Conservation (phyloP, 176 grass and related monocot species). For the Oryza longistaminata region DNA sequence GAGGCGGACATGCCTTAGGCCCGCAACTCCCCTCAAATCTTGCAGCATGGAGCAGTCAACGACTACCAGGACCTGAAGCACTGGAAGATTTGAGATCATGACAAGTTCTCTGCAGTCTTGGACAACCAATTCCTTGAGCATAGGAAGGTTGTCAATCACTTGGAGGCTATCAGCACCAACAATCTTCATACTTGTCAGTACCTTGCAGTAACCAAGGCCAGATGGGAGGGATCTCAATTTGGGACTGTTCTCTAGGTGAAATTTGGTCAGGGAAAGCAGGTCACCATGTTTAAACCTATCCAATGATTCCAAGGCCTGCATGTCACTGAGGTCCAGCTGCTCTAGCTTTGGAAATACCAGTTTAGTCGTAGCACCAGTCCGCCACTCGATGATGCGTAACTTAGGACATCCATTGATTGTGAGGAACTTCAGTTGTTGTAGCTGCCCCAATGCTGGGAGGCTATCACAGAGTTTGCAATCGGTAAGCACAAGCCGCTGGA, state of each 20-base stretch:
- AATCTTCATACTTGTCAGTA: slow-evolving; percentile 17
- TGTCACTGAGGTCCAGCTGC: slow-evolving; percentile 32
- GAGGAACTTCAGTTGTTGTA: slow-evolving; percentile 32
- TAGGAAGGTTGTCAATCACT: slow-evolving; percentile 23
- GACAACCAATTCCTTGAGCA: slow-evolving; percentile 22
- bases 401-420: slow-evolving; percentile 10
- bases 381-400: slow-evolving; percentile 1
- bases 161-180: slow-evolving; percentile 27
- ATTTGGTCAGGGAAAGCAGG: slow-evolving; percentile 31
- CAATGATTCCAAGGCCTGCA: slow-evolving; percentile 37
- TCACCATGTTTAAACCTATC: slow-evolving; percentile 20
- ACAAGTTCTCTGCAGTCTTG: slow-evolving; percentile 8
- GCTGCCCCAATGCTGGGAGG: slow-evolving; percentile 38
- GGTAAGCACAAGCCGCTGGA: slow-evolving; percentile 13
- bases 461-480: slow-evolving; percentile 34
- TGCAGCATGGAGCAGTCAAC: slow-evolving; percentile 28
- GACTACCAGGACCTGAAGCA: slow-evolving; percentile 26
- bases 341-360: slow-evolving; percentile 48
- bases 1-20: slow-evolving; percentile 22
- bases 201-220: slow-evolving; percentile 27
- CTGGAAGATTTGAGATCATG: slow-evolving; percentile 38
- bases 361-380: not conserved
- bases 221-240: slow-evolving; percentile 40
- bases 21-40: not conserved
- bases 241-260: slow-evolving; percentile 44